phyloP scores from a whole-genome alignment of 2,329 filamentous ascomycete species.

The Xylariaceae sp. region DNA sequence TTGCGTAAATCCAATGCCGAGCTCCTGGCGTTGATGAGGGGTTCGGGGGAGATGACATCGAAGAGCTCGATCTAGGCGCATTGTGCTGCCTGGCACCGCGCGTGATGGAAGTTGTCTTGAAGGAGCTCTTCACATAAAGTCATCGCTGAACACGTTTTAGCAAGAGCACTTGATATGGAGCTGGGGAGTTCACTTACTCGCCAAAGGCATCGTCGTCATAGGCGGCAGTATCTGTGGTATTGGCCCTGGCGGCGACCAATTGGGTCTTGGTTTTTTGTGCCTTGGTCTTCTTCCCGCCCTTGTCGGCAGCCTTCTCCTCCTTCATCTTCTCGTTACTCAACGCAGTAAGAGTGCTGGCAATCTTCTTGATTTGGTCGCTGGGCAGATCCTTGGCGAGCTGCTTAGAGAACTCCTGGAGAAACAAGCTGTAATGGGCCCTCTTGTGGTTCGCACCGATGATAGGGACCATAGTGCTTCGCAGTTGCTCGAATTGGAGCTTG shows the following conservation, averaged over 20 bases:
- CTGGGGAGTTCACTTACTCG: slow-evolving; percentile 60
- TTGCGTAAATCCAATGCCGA: slow-evolving; percentile 1
- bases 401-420: slow-evolving; percentile 88
- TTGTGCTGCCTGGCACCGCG: slow-evolving; percentile 12
- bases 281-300: slow-evolving; percentile 95
- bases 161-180: background rate
- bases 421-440: slow-evolving; percentile 87
- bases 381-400: slow-evolving; percentile 82
- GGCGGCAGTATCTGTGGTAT: slow-evolving; percentile 65
- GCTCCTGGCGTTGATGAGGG: background rate
- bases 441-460: slow-evolving; percentile 72
- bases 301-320: slow-evolving; percentile 93
- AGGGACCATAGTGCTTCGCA: slow-evolving; percentile 77
- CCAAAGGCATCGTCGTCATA: slow-evolving; percentile 81
- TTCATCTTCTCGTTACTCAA: slow-evolving; percentile 97
- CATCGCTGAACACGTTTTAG: slow-evolving; percentile 48
- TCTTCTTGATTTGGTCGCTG: slow-evolving; percentile 95
- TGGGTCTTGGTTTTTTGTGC: slow-evolving; percentile 92
- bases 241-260: slow-evolving; percentile 64
- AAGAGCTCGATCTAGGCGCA: background rate
- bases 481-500: slow-evolving; percentile 78
- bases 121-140: slow-evolving; percentile 63
- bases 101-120: background rate
- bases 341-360: slow-evolving; percentile 81
- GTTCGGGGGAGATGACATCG: background rate